Evolutionary conservation across 2,329 filamentous ascomycete genomes (phyloP), one percentile per base, ranked within the genome.

Genomic region (Plectosphaerella sp.): DNA sequence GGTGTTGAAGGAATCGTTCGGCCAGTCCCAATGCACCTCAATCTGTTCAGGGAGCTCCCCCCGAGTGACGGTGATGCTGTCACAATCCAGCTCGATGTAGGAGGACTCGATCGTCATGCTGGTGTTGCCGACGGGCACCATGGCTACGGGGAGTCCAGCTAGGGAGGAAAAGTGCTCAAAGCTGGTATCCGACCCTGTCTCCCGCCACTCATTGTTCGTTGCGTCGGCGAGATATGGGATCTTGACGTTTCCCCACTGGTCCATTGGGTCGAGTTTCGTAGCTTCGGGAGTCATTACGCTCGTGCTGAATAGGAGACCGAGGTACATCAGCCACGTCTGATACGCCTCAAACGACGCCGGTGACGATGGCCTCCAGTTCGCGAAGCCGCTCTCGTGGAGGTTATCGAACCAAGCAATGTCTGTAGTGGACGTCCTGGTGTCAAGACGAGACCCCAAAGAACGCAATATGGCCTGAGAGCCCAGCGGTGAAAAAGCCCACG

Each of bases 401-500:
- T 33, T 51, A 43, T 53, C 45, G 37, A 51, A 51, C 6, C 47
- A 51, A 15, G 41, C 28, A 18, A 53, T 24, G 8, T 36, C 15
- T 2, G 45, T 18, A 0, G 48, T 42, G 1, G 16, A 11, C 9
- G 20, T n/a, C 2, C 25, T 28, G 2, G 45, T 12, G 6, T 22
- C 33, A 4, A 25, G 18, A 2, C 39, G n/a, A 9, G 47, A 43
- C 3, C 42, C 35, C 10, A 56, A 37, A 36, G 55, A 48, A 2
- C 62, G 62, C 39, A 67, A 50, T n/a, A 62, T 50, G 0, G 63
- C 58, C 54, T 67, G 65, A n/a, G 58, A 58, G 14, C 64, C 66
- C 4, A 68, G 51, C 2, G 65, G 64, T 4, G 65, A 67, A 15
- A 67, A 52, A 16, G 56, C 54, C 64, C 66, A 67, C 14, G 64